phyloP scores from a whole-genome alignment of 345 rosid genomes.

The Moringa oleifera region DNA sequence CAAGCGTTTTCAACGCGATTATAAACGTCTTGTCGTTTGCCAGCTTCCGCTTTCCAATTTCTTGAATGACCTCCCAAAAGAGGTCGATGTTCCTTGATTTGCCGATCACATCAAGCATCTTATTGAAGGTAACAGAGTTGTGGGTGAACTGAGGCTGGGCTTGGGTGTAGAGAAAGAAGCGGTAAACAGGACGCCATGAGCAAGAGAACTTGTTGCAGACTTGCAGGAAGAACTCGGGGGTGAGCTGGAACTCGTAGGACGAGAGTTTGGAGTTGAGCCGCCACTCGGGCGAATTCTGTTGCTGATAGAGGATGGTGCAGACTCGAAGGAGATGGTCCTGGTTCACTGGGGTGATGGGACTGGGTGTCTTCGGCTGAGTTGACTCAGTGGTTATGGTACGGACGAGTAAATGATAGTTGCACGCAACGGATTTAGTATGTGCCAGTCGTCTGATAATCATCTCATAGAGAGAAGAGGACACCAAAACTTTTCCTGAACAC shows the following conservation, averaged over 20 bases:
- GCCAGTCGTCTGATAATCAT: constrained; percentile 17
- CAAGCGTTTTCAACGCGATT: constrained; percentile 54
- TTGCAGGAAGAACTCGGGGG: constrained; percentile 77
- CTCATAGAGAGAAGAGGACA: neutral
- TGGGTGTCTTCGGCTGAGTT: constrained; percentile 14
- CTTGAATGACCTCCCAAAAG: constrained; percentile 54
- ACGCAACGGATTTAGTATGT: constrained; percentile 15
- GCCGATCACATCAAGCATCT: constrained; percentile 53
- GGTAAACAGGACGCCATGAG: constrained; percentile 83
- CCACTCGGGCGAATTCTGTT: constrained; percentile 56
- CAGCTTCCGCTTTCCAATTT: constrained; percentile 41
- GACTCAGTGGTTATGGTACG: constrained; percentile 12
- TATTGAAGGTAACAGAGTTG: constrained; percentile 54
- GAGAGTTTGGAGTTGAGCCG: constrained; percentile 61
- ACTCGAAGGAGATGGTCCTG: constrained; percentile 55
- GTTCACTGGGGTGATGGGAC: constrained; percentile 32
- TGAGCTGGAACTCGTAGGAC: constrained; percentile 31
- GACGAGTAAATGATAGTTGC: constrained; percentile 1
- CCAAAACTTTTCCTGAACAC: no score
- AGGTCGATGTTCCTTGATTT: constrained; percentile 67
- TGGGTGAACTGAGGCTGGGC: constrained; percentile 38
- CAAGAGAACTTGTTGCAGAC: constrained; percentile 76
- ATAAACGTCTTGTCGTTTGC: constrained; percentile 66
- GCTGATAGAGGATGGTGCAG: constrained; percentile 80
- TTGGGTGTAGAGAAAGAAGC: constrained; percentile 58